Evolutionary conservation across 495 filamentous ascomycete species (phyloP).

Genomic region (Tuber microsphaerosporum): DNA sequence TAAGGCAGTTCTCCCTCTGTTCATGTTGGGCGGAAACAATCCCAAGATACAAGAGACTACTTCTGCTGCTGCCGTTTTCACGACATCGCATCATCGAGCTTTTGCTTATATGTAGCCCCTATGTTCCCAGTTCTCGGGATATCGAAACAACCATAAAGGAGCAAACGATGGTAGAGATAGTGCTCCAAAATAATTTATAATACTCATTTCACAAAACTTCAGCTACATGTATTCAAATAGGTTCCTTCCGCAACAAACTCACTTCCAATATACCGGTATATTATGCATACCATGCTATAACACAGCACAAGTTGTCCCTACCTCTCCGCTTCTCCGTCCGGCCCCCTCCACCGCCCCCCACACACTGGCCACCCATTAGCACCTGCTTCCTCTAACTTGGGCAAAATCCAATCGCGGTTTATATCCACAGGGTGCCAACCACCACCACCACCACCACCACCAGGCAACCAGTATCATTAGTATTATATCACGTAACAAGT

Average conservation of each 20-base stretch:
- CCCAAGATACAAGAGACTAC: background rate
- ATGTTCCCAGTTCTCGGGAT: background rate
- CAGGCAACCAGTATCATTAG: background rate
- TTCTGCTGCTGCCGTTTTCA: background rate
- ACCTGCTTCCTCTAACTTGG: background rate
- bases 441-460: background rate
- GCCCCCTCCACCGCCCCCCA: background rate
- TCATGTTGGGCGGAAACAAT: background rate
- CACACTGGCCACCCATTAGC: background rate
- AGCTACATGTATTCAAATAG: background rate
- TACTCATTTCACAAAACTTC: background rate
- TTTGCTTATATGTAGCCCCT: background rate
- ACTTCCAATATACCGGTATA: background rate
- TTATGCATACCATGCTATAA: background rate
- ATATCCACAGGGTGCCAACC: background rate
- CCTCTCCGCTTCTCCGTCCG: background rate
- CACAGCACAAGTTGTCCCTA: background rate
- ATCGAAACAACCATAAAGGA: background rate
- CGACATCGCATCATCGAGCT: background rate
- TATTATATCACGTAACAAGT: background rate
- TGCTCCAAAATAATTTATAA: background rate
- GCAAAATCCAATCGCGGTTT: background rate
- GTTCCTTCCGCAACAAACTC: background rate
- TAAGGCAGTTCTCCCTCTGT: background rate
- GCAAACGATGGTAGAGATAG: background rate